A percentile compares a stretch with the other conserved stretches of the same genome.
These are phyloP conservation scores for Mycena vitilis DNA, from an alignment of 768 basidiomycete species.

Conservation along the genomic window DNA sequence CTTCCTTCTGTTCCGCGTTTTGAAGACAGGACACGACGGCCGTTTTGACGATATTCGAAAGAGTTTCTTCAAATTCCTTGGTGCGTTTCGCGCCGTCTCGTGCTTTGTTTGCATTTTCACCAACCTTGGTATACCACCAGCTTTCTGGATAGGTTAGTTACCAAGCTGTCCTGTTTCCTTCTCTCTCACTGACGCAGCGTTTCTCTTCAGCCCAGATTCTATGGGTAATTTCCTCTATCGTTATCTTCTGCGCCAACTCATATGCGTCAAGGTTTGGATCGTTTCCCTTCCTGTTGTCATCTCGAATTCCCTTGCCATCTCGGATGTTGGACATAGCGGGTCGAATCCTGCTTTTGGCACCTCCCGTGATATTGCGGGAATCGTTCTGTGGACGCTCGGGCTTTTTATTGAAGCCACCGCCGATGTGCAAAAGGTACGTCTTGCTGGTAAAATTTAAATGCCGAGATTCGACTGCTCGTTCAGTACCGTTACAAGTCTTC, in stretches of 20 bases:
- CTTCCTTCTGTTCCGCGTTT: constrained; percentile 76
- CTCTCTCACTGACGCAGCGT: not conserved
- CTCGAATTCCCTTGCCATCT: constrained; percentile 75
- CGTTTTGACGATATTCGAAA: constrained; percentile 76
- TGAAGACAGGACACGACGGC: constrained; percentile 73
- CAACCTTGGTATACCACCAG: constrained; percentile 38
- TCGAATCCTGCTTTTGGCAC: constrained; percentile 71
- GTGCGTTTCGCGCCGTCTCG: constrained; percentile 41
- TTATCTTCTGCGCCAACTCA: not conserved
- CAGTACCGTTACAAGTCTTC: constrained; percentile 65
- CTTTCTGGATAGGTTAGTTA: constrained; percentile 65
- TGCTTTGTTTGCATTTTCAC: not conserved
- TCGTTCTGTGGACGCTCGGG: constrained; percentile 71
- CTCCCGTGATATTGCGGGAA: constrained; percentile 69
- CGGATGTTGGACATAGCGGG: constrained; percentile 55
- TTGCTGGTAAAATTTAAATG: not conserved
- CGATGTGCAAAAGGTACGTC: constrained; percentile 25
- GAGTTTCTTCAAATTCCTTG: constrained; percentile 74
- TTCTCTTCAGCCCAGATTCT: constrained; percentile 62
- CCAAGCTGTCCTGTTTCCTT: not conserved
- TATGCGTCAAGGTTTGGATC: constrained; percentile 59
- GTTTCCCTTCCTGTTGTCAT: constrained; percentile 74
- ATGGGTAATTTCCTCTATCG: constrained; percentile 55
- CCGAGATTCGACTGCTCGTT: not conserved
- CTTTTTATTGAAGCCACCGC: constrained; percentile 59